These are phyloP conservation scores for Penicillium daleae DNA, from an alignment of 495 filamentous ascomycete genomes.

Conservation along the genomic window DNA sequence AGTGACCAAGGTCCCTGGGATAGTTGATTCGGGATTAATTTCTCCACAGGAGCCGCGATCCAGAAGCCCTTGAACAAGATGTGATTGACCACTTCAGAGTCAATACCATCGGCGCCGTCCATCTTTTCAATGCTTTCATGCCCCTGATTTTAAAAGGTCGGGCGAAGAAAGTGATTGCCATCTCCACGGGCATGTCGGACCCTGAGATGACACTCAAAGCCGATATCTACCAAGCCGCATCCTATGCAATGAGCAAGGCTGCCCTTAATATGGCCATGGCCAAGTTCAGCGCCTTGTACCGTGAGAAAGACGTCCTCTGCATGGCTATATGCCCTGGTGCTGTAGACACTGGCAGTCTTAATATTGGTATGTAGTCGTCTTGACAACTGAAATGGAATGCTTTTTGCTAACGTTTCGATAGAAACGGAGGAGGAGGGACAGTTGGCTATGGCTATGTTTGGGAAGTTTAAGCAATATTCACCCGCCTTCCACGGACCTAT, in stretches of 20 bases:
- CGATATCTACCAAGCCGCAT: conserved; percentile 25
- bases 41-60: conserved; percentile 28
- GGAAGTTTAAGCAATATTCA: too few species aligned
- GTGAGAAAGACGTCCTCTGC: conserved; percentile 55
- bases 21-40: conserved; percentile 19
- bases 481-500: too few species aligned
- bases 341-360: conserved; percentile 38
- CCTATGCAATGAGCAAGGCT: conserved; percentile 49
- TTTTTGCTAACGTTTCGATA: too few species aligned
- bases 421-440: too few species aligned
- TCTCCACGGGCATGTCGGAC: conserved; percentile 54
- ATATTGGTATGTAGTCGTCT: too few species aligned
- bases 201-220: conserved; percentile 44
- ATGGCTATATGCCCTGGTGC: conserved; percentile 52
- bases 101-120: conserved; percentile 53
- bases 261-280: conserved; percentile 49
- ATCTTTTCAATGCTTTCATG: conserved; percentile 57
- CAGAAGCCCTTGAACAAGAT: conserved; percentile 29
- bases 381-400: too few species aligned
- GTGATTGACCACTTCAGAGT: conserved; percentile 36
- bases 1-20: conserved; percentile 12
- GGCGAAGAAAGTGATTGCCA: conserved; percentile 58
- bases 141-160: conserved; percentile 54
- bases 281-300: conserved; percentile 56
- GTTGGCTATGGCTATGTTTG: too few species aligned